Conservation (phyloP, 306 rosid species). For the Comarum palustre region DNA sequence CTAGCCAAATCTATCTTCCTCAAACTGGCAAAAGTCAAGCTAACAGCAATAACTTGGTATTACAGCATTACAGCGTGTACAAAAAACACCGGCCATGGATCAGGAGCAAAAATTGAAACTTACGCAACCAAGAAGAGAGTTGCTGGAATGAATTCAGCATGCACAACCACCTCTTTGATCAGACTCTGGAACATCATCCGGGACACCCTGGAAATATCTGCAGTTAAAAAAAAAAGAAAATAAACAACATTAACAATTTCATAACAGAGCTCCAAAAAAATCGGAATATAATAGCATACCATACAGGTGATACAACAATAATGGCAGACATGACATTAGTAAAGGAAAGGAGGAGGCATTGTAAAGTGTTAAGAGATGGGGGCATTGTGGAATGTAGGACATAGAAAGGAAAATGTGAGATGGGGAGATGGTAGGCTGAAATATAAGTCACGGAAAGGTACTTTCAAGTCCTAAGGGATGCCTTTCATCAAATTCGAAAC, state of each 20-base stretch:
- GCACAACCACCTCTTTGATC: slow-evolving; percentile 88
- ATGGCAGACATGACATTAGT: neutral
- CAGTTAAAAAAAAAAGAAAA: slow-evolving; percentile 18
- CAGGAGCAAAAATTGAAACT: slow-evolving; percentile 37
- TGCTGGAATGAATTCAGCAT: slow-evolving; percentile 52
- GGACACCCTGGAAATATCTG: slow-evolving; percentile 93
- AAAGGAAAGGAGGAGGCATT: too few relatives aligned
- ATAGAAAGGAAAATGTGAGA: neutral
- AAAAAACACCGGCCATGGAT: slow-evolving; percentile 18
- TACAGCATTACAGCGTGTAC: slow-evolving; percentile 27
- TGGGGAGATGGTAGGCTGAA: neutral
- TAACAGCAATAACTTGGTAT: slow-evolving; percentile 29
- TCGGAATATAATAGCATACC: neutral
- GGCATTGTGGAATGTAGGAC: neutral
- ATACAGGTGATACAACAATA: too few relatives aligned
- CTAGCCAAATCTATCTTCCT: slow-evolving; percentile 27
- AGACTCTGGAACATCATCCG: slow-evolving; percentile 67
- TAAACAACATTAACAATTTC: neutral
- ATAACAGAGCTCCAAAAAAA: neutral
- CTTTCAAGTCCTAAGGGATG: neutral
- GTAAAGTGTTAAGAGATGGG: neutral
- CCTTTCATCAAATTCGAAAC: neutral
- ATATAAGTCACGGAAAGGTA: neutral
- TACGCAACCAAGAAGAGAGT: slow-evolving; percentile 19
- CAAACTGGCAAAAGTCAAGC: slow-evolving; percentile 29